Conservation (phyloP, 2,329 filamentous ascomycete genomes). For the Neocucurbitaria cava region DNA sequence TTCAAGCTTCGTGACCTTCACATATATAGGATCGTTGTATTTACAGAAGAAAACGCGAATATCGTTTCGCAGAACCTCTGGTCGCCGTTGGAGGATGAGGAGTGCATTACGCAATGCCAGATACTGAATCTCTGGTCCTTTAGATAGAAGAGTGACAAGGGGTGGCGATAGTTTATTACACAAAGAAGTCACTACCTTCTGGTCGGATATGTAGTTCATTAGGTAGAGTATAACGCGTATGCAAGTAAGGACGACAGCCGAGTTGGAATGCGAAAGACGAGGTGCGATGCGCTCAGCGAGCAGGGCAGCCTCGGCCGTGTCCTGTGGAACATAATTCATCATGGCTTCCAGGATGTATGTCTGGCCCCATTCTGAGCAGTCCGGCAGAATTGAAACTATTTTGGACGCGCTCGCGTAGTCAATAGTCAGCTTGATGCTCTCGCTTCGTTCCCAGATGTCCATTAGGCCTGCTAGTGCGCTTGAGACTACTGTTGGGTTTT, state of each 20-base stretch:
- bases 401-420: constrained; percentile 98
- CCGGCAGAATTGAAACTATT: constrained; percentile 93
- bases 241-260: constrained; percentile 92
- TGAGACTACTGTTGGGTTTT: constrained; percentile 96
- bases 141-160: constrained; percentile 90
- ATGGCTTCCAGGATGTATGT: constrained; percentile 97
- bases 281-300: constrained; percentile 93
- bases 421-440: constrained; percentile 96
- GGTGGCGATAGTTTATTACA: constrained; percentile 95
- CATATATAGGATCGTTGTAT: constrained; percentile 99
- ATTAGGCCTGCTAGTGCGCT: constrained; percentile 89
- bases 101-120: constrained; percentile 91
- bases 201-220: constrained; percentile 97
- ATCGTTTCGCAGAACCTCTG: constrained; percentile 93
- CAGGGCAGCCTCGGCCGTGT: constrained; percentile 83
- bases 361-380: constrained; percentile 99
- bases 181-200: constrained; percentile 84
- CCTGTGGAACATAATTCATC: constrained; percentile 97
- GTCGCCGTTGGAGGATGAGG: constrained; percentile 88
- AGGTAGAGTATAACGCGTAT: constrained; percentile 96
- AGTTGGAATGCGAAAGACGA: constrained; percentile 96
- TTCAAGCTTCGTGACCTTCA: constrained; percentile 98
- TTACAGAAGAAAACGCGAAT: constrained; percentile 99
- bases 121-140: constrained; percentile 98
- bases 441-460: constrained; percentile 98